Percentiles rank a stretch among this genome's conserved stretches.
Conservation (phyloP, 176 grass and related monocot species). For the Ananas comosus region DNA sequence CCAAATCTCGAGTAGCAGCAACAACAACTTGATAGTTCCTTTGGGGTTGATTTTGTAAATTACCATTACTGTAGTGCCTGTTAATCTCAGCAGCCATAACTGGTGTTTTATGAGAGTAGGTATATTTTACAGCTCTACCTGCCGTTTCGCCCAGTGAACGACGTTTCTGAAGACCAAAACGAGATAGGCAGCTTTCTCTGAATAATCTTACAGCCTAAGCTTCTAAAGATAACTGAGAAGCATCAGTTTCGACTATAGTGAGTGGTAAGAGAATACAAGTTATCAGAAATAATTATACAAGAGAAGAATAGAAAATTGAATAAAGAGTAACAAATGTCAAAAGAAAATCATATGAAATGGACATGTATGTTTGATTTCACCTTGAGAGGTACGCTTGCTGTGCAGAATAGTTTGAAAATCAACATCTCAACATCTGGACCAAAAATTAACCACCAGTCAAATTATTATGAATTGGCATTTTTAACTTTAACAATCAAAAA, state of each 20-base stretch:
- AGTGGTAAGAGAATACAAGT: neutral
- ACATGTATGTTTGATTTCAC: conserved; percentile 18
- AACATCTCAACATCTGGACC: conserved; percentile 48
- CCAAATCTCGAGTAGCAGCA: conserved; percentile 69
- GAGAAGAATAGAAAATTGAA: neutral
- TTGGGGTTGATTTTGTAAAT: conserved; percentile 17
- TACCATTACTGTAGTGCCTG: conserved; percentile 19
- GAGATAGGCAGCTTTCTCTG: neutral
- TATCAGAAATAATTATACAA: neutral
- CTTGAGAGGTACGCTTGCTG: conserved; percentile 20
- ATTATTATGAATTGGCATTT: conserved; percentile 2
- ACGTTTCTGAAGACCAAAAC: conserved; percentile 8
- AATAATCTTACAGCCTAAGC: conserved; percentile 15
- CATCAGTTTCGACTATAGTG: neutral
- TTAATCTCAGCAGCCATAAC: conserved; percentile 16
- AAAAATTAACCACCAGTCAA: conserved; percentile 20
- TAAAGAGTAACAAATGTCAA: neutral
- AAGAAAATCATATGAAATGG: conserved; percentile 21
- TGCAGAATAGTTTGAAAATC: conserved; percentile 28
- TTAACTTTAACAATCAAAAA: conserved; percentile 5
- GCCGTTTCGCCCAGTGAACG: neutral
- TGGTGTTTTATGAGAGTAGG: conserved; percentile 1
- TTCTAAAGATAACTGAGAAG: conserved; percentile 15
- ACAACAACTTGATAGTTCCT: conserved; percentile 70
- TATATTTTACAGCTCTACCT: conserved; percentile 1